Conservation (phyloP, 345 rosid genomes). For the Noccaea caerulescens region DNA sequence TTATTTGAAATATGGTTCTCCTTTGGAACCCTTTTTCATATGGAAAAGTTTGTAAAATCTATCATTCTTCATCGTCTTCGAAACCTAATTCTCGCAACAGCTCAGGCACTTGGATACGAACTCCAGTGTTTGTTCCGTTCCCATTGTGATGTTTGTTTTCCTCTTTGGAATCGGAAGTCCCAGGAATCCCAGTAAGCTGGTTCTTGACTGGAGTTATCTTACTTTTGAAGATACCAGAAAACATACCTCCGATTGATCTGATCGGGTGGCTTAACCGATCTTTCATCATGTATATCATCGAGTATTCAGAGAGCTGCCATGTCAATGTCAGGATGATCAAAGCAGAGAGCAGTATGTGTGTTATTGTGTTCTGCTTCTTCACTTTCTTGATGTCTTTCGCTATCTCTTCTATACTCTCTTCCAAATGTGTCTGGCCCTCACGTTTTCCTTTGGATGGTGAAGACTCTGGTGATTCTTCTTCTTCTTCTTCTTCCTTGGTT, state of each 20-base stretch:
- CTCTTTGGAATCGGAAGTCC: conserved; percentile 11
- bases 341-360: conserved; percentile 71
- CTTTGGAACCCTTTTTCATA: conserved; percentile 18
- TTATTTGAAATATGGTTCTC: conserved; percentile 29
- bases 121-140: conserved; percentile 25
- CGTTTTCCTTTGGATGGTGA: conserved; percentile 20
- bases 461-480: conserved; percentile 16
- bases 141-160: conserved; percentile 26
- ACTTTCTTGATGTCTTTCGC: conserved; percentile 62
- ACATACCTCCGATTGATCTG: conserved; percentile 56
- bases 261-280: conserved; percentile 68
- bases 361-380: conserved; percentile 67
- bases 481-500: conserved; percentile 32
- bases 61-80: conserved; percentile 34
- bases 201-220: conserved; percentile 29
- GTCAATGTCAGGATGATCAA: conserved; percentile 65
- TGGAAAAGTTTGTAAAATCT: conserved; percentile 4
- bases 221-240: conserved; percentile 49
- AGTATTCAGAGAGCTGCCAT: conserved; percentile 85
- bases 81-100: conserved; percentile 52
- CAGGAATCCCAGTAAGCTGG: conserved; percentile 26
- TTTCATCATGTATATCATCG: conserved; percentile 61
- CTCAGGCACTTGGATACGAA: conserved; percentile 52
- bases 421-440: conserved; percentile 10
- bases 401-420: conserved; percentile 50